phyloP scores from a whole-genome alignment of 441 rosid genomes.

The Erysimum cheiri region DNA sequence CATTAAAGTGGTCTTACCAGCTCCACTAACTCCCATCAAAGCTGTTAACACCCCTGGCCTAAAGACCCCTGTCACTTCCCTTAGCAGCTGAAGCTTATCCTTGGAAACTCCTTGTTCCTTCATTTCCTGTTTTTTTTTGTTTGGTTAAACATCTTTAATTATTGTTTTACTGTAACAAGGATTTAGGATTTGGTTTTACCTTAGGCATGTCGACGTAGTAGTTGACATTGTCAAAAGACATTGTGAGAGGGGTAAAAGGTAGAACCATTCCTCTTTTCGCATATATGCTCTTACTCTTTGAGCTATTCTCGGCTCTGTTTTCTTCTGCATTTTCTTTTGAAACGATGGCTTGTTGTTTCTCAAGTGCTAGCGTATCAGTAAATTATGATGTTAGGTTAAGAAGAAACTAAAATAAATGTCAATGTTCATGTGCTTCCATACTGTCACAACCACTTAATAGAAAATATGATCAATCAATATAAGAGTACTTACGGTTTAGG shows the following conservation, averaged over 20 bases:
- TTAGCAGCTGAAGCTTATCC: constrained; percentile 72
- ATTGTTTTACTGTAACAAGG: background rate
- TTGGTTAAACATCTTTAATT: background rate
- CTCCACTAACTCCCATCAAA: constrained; percentile 97
- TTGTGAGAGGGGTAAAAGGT: constrained; percentile 86
- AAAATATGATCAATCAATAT: background rate
- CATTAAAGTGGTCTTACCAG: constrained; percentile 97
- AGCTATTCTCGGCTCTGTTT: constrained; percentile 43
- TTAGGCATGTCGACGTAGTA: constrained; percentile 93
- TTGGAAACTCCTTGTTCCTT: constrained; percentile 77
- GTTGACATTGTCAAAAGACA: constrained; percentile 79
- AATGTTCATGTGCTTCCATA: constrained; percentile 10
- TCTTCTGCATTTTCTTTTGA: constrained; percentile 62
- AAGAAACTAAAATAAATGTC: background rate
- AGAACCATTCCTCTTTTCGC: constrained; percentile 87
- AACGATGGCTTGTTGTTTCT: constrained; percentile 69
- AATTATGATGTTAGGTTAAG: constrained; percentile 19
- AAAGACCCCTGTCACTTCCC: constrained; percentile 80
- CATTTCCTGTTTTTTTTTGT: constrained; percentile 69
- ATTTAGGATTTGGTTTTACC: constrained; percentile 51
- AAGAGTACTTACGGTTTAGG: constrained; percentile 66
- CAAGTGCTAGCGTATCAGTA: constrained; percentile 55
- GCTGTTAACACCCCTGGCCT: constrained; percentile 95
- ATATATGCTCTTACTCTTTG: constrained; percentile 45
- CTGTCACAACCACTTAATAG: background rate